Base-by-base conservation (phyloP, 176 grass and related monocot genomes). In the Oryza glumipatula region DNA sequence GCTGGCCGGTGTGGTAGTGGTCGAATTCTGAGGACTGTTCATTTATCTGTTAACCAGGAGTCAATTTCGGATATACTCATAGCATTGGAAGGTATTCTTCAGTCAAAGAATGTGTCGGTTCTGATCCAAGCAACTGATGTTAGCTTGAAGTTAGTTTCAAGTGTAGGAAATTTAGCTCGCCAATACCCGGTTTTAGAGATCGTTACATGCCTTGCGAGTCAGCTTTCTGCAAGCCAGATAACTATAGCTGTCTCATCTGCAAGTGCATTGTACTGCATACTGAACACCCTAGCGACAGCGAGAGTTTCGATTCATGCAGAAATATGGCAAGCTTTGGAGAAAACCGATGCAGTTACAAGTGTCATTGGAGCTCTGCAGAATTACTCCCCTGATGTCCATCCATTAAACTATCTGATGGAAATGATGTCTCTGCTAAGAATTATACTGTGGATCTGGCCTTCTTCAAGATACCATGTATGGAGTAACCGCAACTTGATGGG, bases 381-480 rank as follows among this genome's bases (percentile, higher is more conserved):
- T 83, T 91, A 81, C 81, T 82, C 11, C 3, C 13, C 38, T 39
- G 82, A 77, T 71, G 4, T 71, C 8, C 76, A 88, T 76, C 65
- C 86, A 58, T 72, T 78, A 8, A 92, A 87, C 28, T 89, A 88
- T 94, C 81, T 94, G 11, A 84, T 14, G 0, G 93, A 86, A 73
- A 85, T 91, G 91, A 48, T 85, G 45, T 67, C 82, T 61, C 76
- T 98, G 68, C 80, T 98, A 65, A 90, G 81, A 66, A 87, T 46
- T 58, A 88, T 98, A 70, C 54, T 94, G 28, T 86, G 85, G 87
- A 89, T 82, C 51, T 98, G 96, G 96, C 93, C 96, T 82, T 80
- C 82, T 15, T 92, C 88, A 8, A 95, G 96, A 85, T 95, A 90
- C 80, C 76, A 72, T 72, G 85, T 95, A 73, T 95, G 91, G 89